phyloP scores from a whole-genome alignment of 805 yeast genomes.

The Yueomyces sinensis region DNA sequence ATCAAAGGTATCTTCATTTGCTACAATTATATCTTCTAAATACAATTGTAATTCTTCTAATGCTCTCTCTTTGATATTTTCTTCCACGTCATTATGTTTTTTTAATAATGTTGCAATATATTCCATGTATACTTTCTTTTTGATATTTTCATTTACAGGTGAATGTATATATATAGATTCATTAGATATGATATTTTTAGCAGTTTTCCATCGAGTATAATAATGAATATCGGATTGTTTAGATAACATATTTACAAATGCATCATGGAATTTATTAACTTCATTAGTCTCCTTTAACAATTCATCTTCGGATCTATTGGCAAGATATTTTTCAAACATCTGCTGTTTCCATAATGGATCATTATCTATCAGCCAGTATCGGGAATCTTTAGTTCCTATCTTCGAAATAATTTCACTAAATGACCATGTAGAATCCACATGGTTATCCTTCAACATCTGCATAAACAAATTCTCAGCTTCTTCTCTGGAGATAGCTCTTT shows the following conservation, averaged over 20 bases:
- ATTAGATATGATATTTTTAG: constrained; percentile 38
- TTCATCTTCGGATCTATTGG: constrained; percentile 37
- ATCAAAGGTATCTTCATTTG: constrained; percentile 4
- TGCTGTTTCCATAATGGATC: constrained; percentile 49
- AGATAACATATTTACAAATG: constrained; percentile 37
- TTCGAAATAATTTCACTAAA: constrained; percentile 49
- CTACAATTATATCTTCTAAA: constrained; percentile 26
- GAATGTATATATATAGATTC: constrained; percentile 58
- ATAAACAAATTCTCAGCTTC: constrained; percentile 36
- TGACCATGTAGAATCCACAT: constrained; percentile 66
- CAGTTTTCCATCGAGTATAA: constrained; percentile 52
- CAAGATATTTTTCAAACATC: constrained; percentile 52
- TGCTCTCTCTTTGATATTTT: constrained; percentile 33
- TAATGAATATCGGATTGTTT: constrained; percentile 33
- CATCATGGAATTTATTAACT: constrained; percentile 40
- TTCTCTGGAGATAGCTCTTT: constrained; percentile 13
- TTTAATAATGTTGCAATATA: constrained; percentile 31
- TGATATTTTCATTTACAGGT: constrained; percentile 42
- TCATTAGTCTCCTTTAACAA: constrained; percentile 38
- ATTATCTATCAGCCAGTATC: constrained; percentile 49
- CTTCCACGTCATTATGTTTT: constrained; percentile 13
- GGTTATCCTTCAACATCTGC: constrained; percentile 36
- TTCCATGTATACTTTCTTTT: constrained; percentile 39
- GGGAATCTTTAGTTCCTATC: constrained; percentile 39
- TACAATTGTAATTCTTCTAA: constrained; percentile 39